phyloP scores from a whole-genome alignment of 495 filamentous ascomycete genomes.

The Podospora didyma region DNA sequence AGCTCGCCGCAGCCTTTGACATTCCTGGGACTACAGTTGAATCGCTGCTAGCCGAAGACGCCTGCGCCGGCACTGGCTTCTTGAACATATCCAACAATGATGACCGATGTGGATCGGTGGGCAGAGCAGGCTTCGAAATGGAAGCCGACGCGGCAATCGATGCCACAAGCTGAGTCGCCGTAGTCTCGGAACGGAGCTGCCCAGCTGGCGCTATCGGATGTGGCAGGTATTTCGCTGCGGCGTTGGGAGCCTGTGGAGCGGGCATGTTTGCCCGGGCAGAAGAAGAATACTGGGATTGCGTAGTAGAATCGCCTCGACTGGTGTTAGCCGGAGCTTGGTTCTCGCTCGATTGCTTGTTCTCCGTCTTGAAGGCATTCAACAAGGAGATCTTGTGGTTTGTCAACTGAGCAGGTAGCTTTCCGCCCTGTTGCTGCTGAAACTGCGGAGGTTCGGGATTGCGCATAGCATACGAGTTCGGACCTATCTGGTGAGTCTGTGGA shows the following conservation, averaged over 20 bases:
- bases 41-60: conserved; percentile 23
- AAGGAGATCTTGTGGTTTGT: conserved; percentile 60
- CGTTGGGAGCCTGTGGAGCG: conserved; percentile 9
- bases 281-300: conserved; percentile 17
- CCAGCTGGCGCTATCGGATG: conserved; percentile 10
- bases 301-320: conserved; percentile 10
- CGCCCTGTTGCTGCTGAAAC: conserved; percentile 51
- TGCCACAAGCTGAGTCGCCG: neutral
- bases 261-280: conserved; percentile 10
- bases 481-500: conserved; percentile 37
- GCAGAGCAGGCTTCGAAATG: conserved; percentile 20
- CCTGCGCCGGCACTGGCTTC: conserved; percentile 22
- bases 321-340: conserved; percentile 9
- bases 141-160: conserved; percentile 2
- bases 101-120: conserved; percentile 42
- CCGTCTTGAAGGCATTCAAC: conserved; percentile 59
- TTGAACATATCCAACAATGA: conserved; percentile 49
- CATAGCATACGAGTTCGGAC: conserved; percentile 3
- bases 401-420: conserved; percentile 53
- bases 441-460: conserved; percentile 35
- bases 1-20: conserved; percentile 3
- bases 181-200: conserved; percentile 6
- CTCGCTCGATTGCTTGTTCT: conserved; percentile 12
- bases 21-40: conserved; percentile 13
- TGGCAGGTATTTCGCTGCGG: conserved; percentile 21